Conservation (phyloP, 2,329 filamentous ascomycete species). For the Meredithiella fracta region DNA sequence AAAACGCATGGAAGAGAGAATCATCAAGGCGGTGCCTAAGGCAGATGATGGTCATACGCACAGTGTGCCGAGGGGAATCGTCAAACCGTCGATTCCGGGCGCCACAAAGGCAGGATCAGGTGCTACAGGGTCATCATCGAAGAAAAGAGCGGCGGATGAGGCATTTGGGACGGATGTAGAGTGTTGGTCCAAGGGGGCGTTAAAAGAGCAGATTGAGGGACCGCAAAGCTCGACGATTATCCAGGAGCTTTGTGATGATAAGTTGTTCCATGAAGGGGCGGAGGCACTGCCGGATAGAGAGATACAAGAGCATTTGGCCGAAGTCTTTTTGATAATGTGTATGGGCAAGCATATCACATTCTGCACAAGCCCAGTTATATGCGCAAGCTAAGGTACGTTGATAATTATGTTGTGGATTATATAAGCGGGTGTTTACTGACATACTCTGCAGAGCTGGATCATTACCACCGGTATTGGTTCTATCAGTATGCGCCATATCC, state of each 20-base stretch:
- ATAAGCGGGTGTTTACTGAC: conserved; percentile 14
- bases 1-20: conserved; percentile 93
- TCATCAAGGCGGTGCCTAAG: conserved; percentile 89
- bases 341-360: conserved; percentile 86
- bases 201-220: conserved; percentile 31
- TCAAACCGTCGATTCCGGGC: conserved; percentile 59
- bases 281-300: conserved; percentile 73
- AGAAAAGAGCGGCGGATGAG: conserved; percentile 73
- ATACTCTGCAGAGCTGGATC: conserved; percentile 44
- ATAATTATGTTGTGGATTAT: neutral
- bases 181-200: conserved; percentile 53
- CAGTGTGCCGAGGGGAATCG: conserved; percentile 58
- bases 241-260: conserved; percentile 56
- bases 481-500: conserved; percentile 92
- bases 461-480: conserved; percentile 72
- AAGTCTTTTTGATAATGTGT: conserved; percentile 94
- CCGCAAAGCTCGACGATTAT: neutral
- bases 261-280: conserved; percentile 62
- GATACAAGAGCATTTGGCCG: conserved; percentile 80
- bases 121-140: conserved; percentile 25
- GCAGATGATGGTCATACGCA: conserved; percentile 43
- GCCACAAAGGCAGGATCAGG: conserved; percentile 18
- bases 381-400: conserved; percentile 54
- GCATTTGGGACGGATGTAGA: conserved; percentile 73
- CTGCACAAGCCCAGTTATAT: conserved; percentile 97